These are phyloP conservation scores for Fusarium devonianum DNA, from an alignment of 2,329 filamentous ascomycete species.

Conservation along the genomic window DNA sequence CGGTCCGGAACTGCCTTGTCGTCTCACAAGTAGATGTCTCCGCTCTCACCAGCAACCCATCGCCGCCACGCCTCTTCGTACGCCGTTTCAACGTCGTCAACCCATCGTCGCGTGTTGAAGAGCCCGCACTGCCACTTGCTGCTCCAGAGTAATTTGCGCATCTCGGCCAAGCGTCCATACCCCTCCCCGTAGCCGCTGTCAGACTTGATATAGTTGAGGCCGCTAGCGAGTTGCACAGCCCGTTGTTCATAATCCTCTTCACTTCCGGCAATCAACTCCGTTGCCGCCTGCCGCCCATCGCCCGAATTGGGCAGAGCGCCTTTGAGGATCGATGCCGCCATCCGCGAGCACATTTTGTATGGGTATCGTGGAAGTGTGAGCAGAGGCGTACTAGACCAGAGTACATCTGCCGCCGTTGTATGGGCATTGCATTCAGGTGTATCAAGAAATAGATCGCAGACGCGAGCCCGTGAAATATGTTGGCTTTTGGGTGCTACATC, in stretches of 20 bases:
- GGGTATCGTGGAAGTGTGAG: constrained; percentile 89
- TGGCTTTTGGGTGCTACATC: constrained; percentile 95
- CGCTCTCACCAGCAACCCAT: constrained; percentile 87
- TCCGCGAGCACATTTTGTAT: constrained; percentile 99
- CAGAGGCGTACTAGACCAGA: constrained; percentile 95
- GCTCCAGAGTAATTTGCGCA: constrained; percentile 83
- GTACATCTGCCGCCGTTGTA: constrained; percentile 92
- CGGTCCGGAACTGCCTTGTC: neutral
- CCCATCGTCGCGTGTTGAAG: constrained; percentile 93
- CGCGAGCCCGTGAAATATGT: constrained; percentile 88
- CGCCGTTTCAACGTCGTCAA: constrained; percentile 83
- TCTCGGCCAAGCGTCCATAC: constrained; percentile 74
- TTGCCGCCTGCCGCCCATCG: constrained; percentile 71
- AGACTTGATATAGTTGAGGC: constrained; percentile 64
- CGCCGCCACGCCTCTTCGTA: constrained; percentile 88
- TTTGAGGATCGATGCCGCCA: constrained; percentile 93
- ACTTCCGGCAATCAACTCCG: constrained; percentile 77
- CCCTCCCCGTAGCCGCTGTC: constrained; percentile 59
- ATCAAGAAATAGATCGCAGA: constrained; percentile 95
- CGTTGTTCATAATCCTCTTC: constrained; percentile 87
- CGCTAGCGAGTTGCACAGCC: constrained; percentile 71
- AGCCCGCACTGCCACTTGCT: constrained; percentile 85
- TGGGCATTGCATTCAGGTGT: constrained; percentile 98
- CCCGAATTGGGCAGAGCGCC: constrained; percentile 80
- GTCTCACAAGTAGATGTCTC: constrained; percentile 82